phyloP scores from a whole-genome alignment of 179 eudicot species.

The Carnegiea gigantea region DNA sequence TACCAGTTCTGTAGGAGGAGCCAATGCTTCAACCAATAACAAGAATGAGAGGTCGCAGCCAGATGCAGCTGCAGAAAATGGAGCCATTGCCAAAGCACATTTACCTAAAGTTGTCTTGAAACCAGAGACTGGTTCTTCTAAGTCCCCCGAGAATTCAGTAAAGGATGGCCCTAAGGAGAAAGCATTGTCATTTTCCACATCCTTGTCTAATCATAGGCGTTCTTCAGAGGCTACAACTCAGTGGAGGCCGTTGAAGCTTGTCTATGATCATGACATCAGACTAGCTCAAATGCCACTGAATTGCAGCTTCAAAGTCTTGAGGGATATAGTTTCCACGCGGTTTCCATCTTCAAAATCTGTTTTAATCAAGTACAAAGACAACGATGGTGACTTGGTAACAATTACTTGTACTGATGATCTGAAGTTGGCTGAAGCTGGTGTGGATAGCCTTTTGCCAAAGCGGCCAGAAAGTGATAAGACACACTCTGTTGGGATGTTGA shows the following conservation, averaged over 20 bases:
- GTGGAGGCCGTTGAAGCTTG: conserved; percentile 86
- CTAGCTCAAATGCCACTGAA: conserved; percentile 81
- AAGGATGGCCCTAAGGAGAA: conserved; percentile 44
- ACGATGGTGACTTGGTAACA: conserved; percentile 87
- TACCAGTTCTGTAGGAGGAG: conserved; percentile 30
- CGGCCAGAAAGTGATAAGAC: conserved; percentile 56
- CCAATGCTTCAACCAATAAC: conserved; percentile 30
- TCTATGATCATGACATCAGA: conserved; percentile 91
- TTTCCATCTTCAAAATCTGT: conserved; percentile 85
- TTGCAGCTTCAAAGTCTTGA: conserved; percentile 71
- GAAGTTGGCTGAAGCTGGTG: conserved; percentile 71
- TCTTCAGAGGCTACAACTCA: conserved; percentile 30
- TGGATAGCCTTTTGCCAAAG: conserved; percentile 53
- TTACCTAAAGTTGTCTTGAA: conserved; percentile 66
- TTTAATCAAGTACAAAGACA: conserved; percentile 76
- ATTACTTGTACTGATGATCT: conserved; percentile 80
- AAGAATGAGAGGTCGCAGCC: conserved; percentile 52
- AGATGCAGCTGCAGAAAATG: conserved; percentile 46
- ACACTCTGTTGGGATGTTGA: conserved; percentile 58
- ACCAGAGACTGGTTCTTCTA: conserved; percentile 59
- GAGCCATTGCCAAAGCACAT: conserved; percentile 51
- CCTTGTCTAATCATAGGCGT: conserved; percentile 23
- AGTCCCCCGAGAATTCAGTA: conserved; percentile 30
- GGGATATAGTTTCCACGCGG: conserved; percentile 69
- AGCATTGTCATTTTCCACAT: conserved; percentile 19